Evolutionary conservation across 768 basidiomycete genomes (phyloP).

Genomic region (Pholiota microspora): DNA sequence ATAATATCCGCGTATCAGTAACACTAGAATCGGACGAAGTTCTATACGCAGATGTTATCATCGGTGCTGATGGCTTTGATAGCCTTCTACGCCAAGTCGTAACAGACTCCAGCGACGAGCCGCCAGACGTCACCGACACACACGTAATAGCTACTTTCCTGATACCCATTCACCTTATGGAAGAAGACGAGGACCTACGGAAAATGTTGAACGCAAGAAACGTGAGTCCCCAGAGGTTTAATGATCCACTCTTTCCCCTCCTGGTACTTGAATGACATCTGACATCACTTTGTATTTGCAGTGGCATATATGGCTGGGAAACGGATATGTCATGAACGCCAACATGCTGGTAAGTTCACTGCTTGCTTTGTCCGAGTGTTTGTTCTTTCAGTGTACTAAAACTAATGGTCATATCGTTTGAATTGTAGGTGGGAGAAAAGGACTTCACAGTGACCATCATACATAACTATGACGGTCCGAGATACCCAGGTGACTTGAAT

Average conservation of each 20-base stretch:
- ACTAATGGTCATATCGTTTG: slow-evolving; percentile 2
- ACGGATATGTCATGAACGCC: slow-evolving; percentile 25
- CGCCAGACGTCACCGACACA: slow-evolving; percentile 15
- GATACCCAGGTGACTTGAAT: slow-evolving; percentile 22
- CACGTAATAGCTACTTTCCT: slow-evolving; percentile 30
- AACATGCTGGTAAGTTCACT: slow-evolving; percentile 23
- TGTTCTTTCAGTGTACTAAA: background rate
- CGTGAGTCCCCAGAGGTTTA: slow-evolving; percentile 20
- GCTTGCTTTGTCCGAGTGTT: background rate
- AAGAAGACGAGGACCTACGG: slow-evolving; percentile 30
- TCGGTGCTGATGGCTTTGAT: slow-evolving; percentile 58
- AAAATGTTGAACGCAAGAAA: slow-evolving; percentile 24
- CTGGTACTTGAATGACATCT: background rate
- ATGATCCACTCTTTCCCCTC: background rate
- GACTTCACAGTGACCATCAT: slow-evolving; percentile 27
- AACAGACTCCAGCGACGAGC: slow-evolving; percentile 21
- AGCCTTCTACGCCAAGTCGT: slow-evolving; percentile 37
- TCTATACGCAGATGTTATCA: slow-evolving; percentile 48
- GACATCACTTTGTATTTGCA: background rate
- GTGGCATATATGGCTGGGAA: slow-evolving; percentile 22
- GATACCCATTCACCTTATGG: slow-evolving; percentile 29
- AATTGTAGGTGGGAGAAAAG: background rate
- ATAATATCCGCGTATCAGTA: slow-evolving; percentile 31
- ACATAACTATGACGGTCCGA: slow-evolving; percentile 21
- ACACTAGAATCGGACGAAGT: slow-evolving; percentile 39